Conservation (phyloP, 345 rosid genomes). For the Diplotaxis tenuifolia region DNA sequence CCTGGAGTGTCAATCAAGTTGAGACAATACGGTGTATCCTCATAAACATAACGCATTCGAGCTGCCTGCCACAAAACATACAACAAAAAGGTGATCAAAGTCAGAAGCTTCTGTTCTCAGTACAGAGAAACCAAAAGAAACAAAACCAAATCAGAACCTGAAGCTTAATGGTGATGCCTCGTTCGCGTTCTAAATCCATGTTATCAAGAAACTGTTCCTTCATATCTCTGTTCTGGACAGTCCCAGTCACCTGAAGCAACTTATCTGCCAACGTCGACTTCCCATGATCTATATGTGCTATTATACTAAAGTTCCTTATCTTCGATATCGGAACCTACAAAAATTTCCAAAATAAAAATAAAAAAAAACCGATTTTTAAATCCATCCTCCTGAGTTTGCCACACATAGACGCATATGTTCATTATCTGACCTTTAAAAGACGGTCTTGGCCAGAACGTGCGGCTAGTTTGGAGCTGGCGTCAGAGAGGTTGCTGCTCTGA, state of each 20-base stretch:
- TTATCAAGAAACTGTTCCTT: conserved; percentile 97
- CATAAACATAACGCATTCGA: conserved; percentile 84
- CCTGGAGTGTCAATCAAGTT: conserved; percentile 98
- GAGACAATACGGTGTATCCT: conserved; percentile 66
- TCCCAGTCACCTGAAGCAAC: conserved; percentile 89
- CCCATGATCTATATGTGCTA: conserved; percentile 98
- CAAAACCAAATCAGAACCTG: conserved; percentile 46
- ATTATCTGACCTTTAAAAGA: conserved; percentile 48
- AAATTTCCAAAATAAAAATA: neutral
- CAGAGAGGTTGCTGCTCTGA: conserved; percentile 35
- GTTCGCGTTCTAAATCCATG: conserved; percentile 97
- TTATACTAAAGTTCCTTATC: conserved; percentile 82
- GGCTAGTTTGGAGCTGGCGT: conserved; percentile 37
- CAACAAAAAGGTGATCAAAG: neutral
- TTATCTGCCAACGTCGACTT: conserved; percentile 96
- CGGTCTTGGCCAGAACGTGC: conserved; percentile 67
- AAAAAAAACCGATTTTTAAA: neutral
- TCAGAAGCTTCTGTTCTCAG: neutral
- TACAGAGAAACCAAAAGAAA: neutral
- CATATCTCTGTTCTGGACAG: conserved; percentile 91
- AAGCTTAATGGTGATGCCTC: conserved; percentile 96
- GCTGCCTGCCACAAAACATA: conserved; percentile 61
- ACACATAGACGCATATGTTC: neutral
- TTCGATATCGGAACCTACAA: conserved; percentile 70
- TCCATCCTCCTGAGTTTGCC: neutral